Conservation (phyloP, 176 grass and related monocot species). For the Cenchrus fungigraminus region DNA sequence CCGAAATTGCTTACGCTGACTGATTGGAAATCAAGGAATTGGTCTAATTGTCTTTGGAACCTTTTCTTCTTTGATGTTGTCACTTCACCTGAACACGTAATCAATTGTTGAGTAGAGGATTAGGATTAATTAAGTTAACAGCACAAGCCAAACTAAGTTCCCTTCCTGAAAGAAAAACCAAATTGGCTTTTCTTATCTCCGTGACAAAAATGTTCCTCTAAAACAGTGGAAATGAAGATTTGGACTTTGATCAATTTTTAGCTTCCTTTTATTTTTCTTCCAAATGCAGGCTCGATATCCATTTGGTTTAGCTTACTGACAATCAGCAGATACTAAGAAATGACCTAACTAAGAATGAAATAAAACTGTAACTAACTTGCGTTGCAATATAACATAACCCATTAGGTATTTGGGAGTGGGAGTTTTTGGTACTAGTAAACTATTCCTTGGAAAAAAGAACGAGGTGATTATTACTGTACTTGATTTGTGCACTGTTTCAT, state of each 20-base stretch:
- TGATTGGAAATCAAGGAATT: background rate
- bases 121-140: background rate
- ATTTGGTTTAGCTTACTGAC: background rate
- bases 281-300: background rate
- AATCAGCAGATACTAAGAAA: background rate
- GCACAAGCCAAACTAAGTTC: background rate
- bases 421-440: background rate
- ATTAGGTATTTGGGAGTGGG: background rate
- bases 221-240: too few relatives aligned
- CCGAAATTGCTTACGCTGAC: background rate
- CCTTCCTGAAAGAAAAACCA: background rate
- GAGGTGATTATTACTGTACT: background rate
- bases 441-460: background rate
- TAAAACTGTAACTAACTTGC: background rate
- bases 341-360: background rate
- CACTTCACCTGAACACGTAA: background rate
- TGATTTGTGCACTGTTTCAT: background rate
- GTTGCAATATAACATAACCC: background rate
- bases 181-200: background rate
- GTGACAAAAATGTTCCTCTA: background rate
- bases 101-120: conserved; percentile 2
- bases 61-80: conserved; percentile 15
- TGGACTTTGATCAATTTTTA: background rate
- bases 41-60: background rate
- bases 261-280: background rate